Percentiles rank a stretch among this genome's conserved stretches.
Evolutionary conservation across 768 basidiomycete species (phyloP).

Genomic region (Tricholoma sp.): DNA sequence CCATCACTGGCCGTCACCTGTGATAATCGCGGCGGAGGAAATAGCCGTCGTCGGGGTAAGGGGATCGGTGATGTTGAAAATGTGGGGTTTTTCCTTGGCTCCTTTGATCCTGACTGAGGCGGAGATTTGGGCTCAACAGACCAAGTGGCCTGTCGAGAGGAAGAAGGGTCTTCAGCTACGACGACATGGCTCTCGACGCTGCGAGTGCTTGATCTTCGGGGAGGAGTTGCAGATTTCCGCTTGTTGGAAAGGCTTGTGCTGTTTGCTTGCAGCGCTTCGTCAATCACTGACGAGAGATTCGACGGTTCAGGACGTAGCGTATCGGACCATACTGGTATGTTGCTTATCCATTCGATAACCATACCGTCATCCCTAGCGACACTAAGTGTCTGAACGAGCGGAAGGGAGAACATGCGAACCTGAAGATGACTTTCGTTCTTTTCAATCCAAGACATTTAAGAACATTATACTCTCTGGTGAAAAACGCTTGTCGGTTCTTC

Average conservation of each 20-base stretch:
- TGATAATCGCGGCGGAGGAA: not conserved
- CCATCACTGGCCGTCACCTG: not conserved
- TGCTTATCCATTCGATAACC: conserved; percentile 31
- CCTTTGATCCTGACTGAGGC: not conserved
- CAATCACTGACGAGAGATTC: conserved; percentile 1
- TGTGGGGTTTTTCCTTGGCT: not conserved
- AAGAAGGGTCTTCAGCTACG: not conserved
- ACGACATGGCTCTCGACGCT: not conserved
- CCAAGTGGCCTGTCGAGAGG: not conserved
- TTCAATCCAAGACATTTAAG: conserved; percentile 18
- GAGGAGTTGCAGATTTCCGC: not conserved
- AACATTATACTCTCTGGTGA: conserved; percentile 14
- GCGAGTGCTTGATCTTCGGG: not conserved
- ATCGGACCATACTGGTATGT: conserved; percentile 30
- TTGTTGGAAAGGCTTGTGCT: not conserved
- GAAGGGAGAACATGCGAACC: conserved; percentile 8
- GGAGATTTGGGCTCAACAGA: not conserved
- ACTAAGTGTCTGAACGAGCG: not conserved
- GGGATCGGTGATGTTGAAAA: not conserved
- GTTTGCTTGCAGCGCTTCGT: not conserved
- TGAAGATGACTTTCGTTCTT: conserved; percentile 18
- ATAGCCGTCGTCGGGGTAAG: not conserved
- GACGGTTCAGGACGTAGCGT: conserved; percentile 13
- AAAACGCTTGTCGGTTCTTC: conserved; percentile 17
- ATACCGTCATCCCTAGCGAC: conserved; percentile 28